Evolutionary conservation across 2,329 filamentous ascomycete genomes (phyloP).

Genomic region (Penicillium sp.): DNA sequence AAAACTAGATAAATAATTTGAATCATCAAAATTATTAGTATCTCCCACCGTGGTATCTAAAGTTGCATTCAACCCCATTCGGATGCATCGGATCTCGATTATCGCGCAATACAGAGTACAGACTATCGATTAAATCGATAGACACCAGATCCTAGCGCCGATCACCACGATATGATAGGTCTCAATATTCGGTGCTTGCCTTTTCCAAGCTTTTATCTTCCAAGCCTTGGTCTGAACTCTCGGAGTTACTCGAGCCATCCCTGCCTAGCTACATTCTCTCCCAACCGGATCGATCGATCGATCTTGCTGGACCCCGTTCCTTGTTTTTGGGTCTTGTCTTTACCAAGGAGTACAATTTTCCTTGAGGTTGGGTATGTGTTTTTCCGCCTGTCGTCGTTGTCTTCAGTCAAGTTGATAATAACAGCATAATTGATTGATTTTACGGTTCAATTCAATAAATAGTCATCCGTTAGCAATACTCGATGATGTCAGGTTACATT

Average conservation of each 20-base stretch:
- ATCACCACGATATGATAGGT: conserved; percentile 4
- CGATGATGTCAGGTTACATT: conserved; percentile 7
- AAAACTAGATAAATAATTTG: neutral
- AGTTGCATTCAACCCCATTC: too few species aligned
- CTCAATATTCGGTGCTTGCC: neutral
- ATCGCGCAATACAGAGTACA: conserved; percentile 11
- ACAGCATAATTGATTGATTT: neutral
- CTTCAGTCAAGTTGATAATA: neutral
- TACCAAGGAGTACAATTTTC: too few species aligned
- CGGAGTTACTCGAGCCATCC: neutral
- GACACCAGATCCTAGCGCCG: neutral
- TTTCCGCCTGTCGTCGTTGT: neutral
- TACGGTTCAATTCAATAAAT: neutral
- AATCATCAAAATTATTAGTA: neutral
- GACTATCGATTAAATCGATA: conserved; percentile 16
- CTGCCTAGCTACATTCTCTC: neutral
- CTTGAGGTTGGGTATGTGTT: neutral
- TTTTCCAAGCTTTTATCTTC: neutral
- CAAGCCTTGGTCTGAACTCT: neutral
- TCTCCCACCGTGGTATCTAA: neutral
- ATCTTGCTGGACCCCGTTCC: too few species aligned
- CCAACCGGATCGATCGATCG: neutral
- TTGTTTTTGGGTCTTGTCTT: too few species aligned
- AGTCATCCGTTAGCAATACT: neutral
- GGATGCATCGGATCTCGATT: neutral